Conservation (phyloP, 805 yeast species). For the Yarrowia bubula region DNA sequence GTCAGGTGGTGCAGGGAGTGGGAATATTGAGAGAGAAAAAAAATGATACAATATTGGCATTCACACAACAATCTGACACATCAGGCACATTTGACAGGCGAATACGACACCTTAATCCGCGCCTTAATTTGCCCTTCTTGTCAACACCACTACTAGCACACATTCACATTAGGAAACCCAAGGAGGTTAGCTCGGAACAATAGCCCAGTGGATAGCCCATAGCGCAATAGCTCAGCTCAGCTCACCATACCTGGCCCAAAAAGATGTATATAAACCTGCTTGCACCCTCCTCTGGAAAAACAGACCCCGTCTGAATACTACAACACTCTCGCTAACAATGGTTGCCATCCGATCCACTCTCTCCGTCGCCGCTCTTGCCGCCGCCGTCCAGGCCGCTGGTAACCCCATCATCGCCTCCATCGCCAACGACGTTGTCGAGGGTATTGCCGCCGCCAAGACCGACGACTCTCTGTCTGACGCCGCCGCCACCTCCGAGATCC, state of each 20-base stretch:
- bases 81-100: too few relatives aligned
- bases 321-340: constrained; percentile 22
- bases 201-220: neutral
- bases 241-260: neutral
- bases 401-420: constrained; percentile 16
- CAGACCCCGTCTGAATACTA: neutral
- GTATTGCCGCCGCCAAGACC: constrained; percentile 12
- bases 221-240: neutral
- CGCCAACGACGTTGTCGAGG: neutral
- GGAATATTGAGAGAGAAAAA: too few relatives aligned
- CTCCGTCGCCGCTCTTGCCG: constrained; percentile 19
- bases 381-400: neutral
- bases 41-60: too few relatives aligned
- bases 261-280: neutral
- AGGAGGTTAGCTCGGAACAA: neutral
- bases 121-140: too few relatives aligned
- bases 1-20: neutral
- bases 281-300: neutral
- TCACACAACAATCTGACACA: too few relatives aligned
- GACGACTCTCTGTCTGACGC: constrained; percentile 19
- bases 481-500: constrained; percentile 14
- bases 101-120: too few relatives aligned
- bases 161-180: too few relatives aligned
- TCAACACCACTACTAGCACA: too few relatives aligned
- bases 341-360: constrained; percentile 26